phyloP scores from a whole-genome alignment of 768 basidiomycete genomes.

The Pleurotus cornucopiae region DNA sequence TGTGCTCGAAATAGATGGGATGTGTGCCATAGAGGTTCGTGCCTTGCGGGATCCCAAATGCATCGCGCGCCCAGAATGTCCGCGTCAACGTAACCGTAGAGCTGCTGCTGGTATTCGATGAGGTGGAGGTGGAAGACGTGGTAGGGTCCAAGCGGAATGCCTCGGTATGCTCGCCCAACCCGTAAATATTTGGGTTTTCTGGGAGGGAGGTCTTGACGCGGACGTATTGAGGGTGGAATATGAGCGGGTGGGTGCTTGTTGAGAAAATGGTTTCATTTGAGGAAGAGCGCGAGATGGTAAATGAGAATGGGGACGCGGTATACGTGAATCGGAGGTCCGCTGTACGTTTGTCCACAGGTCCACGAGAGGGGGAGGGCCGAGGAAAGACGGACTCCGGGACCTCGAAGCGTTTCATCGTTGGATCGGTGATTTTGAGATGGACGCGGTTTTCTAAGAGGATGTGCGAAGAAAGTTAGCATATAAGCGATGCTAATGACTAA shows the following conservation, averaged over 20 bases:
- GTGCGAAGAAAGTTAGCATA: neutral
- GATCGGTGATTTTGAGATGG: constrained; percentile 60
- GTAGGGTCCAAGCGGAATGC: constrained; percentile 52
- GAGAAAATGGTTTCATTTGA: constrained; percentile 58
- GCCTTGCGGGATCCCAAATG: constrained; percentile 50
- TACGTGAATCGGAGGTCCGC: constrained; percentile 58
- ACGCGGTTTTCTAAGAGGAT: constrained; percentile 43
- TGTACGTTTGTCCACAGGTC: constrained; percentile 19
- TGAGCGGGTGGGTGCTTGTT: constrained; percentile 54
- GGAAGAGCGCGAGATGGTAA: constrained; percentile 46
- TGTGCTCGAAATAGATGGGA: constrained; percentile 70
- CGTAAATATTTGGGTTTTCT: constrained; percentile 64
- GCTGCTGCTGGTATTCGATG: constrained; percentile 22
- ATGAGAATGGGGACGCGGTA: constrained; percentile 55
- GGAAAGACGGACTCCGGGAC: constrained; percentile 62
- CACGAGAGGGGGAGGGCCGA: constrained; percentile 34
- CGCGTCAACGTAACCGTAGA: constrained; percentile 19
- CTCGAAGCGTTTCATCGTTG: constrained; percentile 48
- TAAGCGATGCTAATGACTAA: neutral
- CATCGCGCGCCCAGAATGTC: constrained; percentile 65
- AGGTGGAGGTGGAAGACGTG: neutral
- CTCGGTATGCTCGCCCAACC: constrained; percentile 72
- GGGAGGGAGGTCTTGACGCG: constrained; percentile 66
- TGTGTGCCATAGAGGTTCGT: constrained; percentile 73
- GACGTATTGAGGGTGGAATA: constrained; percentile 77